Evolutionary conservation across 139 green algal genomes (phyloP), one percentile per base, ranked within the genome.

Genomic region (Chlamydomonas schloesseri): DNA sequence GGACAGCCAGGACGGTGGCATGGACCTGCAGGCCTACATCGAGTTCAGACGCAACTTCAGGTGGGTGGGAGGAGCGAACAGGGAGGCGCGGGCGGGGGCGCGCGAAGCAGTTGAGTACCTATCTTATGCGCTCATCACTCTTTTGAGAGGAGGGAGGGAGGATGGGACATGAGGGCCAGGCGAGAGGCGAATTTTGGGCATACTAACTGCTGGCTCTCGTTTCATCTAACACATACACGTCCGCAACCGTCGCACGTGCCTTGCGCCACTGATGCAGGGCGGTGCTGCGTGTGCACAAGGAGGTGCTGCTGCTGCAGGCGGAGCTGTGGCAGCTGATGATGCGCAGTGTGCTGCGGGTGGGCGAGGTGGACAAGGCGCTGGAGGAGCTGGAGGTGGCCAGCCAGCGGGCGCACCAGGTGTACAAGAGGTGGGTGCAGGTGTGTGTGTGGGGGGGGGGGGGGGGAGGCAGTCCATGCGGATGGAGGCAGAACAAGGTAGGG

Each of bases 21-120:
- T 87, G 79, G 86, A 90, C 64, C 79, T 90, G 46, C 86, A 90
- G 67, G 72, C 86, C 18, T 90, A 90, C 65, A 83, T 90, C 10
- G 86, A 90, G 79, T 87, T 90, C 78, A 90, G 87, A 72, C 33
- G 80, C 33, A 87, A 84, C 53, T 87, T 73, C 71, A 80, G 86
- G 80, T 60, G 23, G 13, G 34, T 46, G 24, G 8, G n/a, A 11
- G 55, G 34, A 23, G 55, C 55, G n/a, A n/a, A n/a, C n/a, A n/a
- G n/a, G n/a, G n/a, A n/a, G n/a, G n/a, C n/a, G n/a, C n/a, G n/a
- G n/a, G n/a, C n/a, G n/a, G n/a, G n/a, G n/a, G n/a, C n/a, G n/a
- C n/a, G n/a, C n/a, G n/a, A n/a, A n/a, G n/a, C n/a, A n/a, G n/a
- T n/a, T n/a, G n/a, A n/a, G n/a, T n/a, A n/a, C n/a, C n/a, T n/a